Evolutionary conservation across 208 protist species (phyloP).

Genomic region (Leishmania gerbilli): DNA sequence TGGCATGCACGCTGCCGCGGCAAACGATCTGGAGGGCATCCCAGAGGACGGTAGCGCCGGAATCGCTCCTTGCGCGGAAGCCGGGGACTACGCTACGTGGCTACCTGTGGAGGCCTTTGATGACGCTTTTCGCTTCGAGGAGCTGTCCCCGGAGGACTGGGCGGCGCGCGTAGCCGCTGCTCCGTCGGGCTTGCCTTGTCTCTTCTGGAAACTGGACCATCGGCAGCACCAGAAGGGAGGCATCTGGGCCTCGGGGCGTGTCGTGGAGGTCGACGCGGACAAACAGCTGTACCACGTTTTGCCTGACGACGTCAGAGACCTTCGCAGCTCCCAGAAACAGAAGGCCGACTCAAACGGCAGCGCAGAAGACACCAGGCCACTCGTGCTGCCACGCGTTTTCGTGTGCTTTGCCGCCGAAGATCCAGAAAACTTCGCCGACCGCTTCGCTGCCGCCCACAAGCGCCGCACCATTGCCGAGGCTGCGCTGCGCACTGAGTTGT

Average conservation of each 20-base stretch:
- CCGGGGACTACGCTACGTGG: constrained; percentile 59
- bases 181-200: constrained; percentile 51
- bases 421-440: constrained; percentile 86
- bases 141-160: constrained; percentile 77
- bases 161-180: constrained; percentile 25
- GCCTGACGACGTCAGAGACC: not conserved
- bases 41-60: not conserved
- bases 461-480: constrained; percentile 74
- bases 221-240: constrained; percentile 16
- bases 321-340: not conserved
- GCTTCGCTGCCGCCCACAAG: constrained; percentile 84
- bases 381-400: constrained; percentile 73
- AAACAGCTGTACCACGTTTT: constrained; percentile 22
- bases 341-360: not conserved
- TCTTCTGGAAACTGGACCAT: constrained; percentile 31
- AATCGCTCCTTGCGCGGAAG: not conserved
- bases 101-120: constrained; percentile 95
- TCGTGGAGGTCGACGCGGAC: constrained; percentile 28
- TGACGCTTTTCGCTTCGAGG: constrained; percentile 82
- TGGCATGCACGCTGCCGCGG: constrained; percentile 39
- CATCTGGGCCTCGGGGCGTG: constrained; percentile 26
- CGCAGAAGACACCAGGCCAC: not conserved
- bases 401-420: constrained; percentile 94
- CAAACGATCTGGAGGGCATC: not conserved
- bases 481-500: constrained; percentile 87